These are phyloP conservation scores for Alternaria sp. DNA, from an alignment of 2,329 filamentous ascomycete genomes.

Conservation along the genomic window DNA sequence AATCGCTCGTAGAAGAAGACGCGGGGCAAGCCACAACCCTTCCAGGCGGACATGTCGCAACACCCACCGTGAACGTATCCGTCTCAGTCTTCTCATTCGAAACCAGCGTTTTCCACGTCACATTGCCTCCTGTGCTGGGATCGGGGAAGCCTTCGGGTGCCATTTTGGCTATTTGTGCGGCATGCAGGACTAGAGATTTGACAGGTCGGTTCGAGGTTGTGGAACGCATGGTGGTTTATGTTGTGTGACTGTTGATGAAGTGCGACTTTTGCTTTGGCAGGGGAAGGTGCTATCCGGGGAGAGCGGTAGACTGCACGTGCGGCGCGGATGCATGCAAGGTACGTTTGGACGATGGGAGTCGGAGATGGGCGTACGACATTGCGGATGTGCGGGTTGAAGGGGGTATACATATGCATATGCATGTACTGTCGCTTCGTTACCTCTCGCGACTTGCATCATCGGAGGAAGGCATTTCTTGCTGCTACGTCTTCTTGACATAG, in stretches of 20 bases:
- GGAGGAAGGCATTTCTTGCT: neutral
- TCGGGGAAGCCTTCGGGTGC: conserved; percentile 17
- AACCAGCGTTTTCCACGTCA: conserved; percentile 53
- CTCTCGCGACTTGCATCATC: neutral
- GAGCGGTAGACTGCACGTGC: neutral
- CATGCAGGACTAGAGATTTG: neutral
- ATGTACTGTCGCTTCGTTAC: neutral
- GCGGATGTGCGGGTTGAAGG: neutral
- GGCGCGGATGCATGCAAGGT: neutral
- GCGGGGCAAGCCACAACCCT: neutral
- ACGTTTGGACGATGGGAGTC: neutral
- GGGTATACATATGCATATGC: neutral
- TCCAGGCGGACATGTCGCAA: conserved; percentile 39
- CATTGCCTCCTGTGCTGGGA: conserved; percentile 20
- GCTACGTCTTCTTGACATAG: neutral
- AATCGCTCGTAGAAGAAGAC: neutral
- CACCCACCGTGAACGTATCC: conserved; percentile 47
- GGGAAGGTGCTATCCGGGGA: neutral
- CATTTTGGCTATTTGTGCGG: neutral
- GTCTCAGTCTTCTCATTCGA: conserved; percentile 44
- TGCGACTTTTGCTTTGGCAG: neutral
- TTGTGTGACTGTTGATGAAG: neutral
- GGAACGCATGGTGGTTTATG: neutral
- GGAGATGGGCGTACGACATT: neutral
- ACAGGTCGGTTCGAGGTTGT: neutral